A percentile compares a stretch with the other conserved stretches of the same genome.
Conservation (phyloP, 192 early-diverging fungal genomes). For the Mycoemilia scoparia region DNA sequence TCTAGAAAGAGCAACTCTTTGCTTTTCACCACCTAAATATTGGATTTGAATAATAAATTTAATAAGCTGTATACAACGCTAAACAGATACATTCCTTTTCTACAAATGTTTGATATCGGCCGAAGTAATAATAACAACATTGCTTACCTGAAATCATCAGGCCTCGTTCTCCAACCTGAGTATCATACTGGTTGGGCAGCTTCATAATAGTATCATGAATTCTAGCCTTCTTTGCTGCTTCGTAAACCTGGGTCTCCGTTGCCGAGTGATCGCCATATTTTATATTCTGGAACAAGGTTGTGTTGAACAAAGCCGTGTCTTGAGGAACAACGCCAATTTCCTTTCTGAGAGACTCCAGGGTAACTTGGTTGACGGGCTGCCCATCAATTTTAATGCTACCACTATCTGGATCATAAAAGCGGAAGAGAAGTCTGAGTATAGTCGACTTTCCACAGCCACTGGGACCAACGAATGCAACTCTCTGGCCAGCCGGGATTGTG, state of each 20-base stretch:
- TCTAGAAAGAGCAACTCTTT: conserved; percentile 34
- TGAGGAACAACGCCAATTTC: conserved; percentile 76
- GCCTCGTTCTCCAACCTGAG: conserved; percentile 51
- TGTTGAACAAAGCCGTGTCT: conserved; percentile 89
- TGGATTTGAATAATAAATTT: no score
- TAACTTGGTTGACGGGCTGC: conserved; percentile 61
- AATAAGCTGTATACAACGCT: no score
- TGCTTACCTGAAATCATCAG: conserved; percentile 52
- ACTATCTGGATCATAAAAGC: conserved; percentile 75
- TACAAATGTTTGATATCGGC: no score
- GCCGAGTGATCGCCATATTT: conserved; percentile 64
- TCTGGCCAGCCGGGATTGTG: conserved; percentile 65
- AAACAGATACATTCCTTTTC: no score
- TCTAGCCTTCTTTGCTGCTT: conserved; percentile 35
- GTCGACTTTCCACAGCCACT: conserved; percentile 87
- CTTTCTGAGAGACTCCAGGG: conserved; percentile 56
- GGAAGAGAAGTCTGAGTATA: conserved; percentile 67
- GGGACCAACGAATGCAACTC: conserved; percentile 84
- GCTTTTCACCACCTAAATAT: conserved; percentile 56
- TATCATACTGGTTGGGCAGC: conserved; percentile 42
- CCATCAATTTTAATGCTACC: conserved; percentile 76
- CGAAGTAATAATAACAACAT: no score
- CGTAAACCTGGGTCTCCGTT: conserved; percentile 35
- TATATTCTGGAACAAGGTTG: conserved; percentile 83
- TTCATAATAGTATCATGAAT: conserved; percentile 40